Conservation (phyloP, 1,139 yeast species). For the Kodamaea arcana region DNA sequence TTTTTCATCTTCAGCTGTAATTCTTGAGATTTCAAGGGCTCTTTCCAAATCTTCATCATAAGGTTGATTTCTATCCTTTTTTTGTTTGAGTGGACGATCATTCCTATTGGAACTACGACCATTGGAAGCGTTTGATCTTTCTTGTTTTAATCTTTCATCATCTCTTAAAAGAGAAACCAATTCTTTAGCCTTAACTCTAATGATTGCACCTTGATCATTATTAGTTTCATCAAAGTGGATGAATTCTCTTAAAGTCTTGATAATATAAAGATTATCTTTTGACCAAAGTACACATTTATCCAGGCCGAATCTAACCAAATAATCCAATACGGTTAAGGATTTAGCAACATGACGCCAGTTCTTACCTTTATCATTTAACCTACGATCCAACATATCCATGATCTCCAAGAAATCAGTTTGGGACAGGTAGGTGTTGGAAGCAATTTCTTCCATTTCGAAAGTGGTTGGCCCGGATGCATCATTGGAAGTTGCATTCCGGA, state of each 20-base stretch:
- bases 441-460: constrained; percentile 79
- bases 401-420: constrained; percentile 80
- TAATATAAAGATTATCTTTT: constrained; percentile 81
- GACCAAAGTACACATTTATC: constrained; percentile 95
- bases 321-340: constrained; percentile 83
- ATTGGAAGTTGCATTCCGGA: constrained; percentile 91
- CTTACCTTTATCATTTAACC: constrained; percentile 94
- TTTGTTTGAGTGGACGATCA: constrained; percentile 21
- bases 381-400: constrained; percentile 92
- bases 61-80: constrained; percentile 18
- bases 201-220: constrained; percentile 83
- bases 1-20: constrained; percentile 81
- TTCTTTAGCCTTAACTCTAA: constrained; percentile 90
- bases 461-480: constrained; percentile 84
- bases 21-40: constrained; percentile 78
- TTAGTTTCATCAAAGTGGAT: constrained; percentile 78
- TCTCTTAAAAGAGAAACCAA: constrained; percentile 75
- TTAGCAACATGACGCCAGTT: constrained; percentile 98
- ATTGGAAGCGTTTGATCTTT: constrained; percentile 48
- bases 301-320: constrained; percentile 79
- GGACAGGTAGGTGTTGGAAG: constrained; percentile 66
- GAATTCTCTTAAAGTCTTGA: constrained; percentile 90
- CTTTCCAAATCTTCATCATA: constrained; percentile 79
- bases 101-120: constrained; percentile 6
- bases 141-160: constrained; percentile 77